phyloP scores from a whole-genome alignment of 805 yeast species.

The Kurtzmaniella fragi region DNA sequence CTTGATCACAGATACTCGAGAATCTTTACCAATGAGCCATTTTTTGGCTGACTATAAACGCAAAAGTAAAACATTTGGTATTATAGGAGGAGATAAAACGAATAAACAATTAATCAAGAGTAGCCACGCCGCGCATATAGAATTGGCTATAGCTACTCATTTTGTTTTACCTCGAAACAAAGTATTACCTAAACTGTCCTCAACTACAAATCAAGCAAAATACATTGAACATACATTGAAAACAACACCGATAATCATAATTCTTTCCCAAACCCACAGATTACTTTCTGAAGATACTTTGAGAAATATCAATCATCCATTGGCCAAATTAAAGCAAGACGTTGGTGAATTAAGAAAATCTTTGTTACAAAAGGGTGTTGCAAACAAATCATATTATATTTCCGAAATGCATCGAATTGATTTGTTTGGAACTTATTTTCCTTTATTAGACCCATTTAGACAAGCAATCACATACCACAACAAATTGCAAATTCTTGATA shows the following conservation, averaged over 20 bases:
- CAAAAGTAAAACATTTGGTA: too few species aligned
- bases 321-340: background rate
- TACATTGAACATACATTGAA: background rate
- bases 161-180: too few species aligned
- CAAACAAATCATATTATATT: conserved; percentile 25
- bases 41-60: too few species aligned
- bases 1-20: too few species aligned
- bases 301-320: conserved; percentile 1
- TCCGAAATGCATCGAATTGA: conserved; percentile 25
- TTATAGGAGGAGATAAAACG: too few species aligned
- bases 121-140: too few species aligned
- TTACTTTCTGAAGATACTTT: conserved; percentile 2
- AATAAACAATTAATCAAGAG: too few species aligned
- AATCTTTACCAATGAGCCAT: too few species aligned
- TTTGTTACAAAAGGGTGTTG: conserved; percentile 4
- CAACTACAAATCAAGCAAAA: too few species aligned
- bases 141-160: too few species aligned
- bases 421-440: conserved; percentile 11
- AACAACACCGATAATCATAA: conserved; percentile 2
- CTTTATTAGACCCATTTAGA: conserved; percentile 14
- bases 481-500: too few species aligned
- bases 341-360: conserved; percentile 1
- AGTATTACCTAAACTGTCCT: too few species aligned
- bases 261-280: background rate
- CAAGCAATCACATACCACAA: conserved; percentile 6